Conservation (phyloP, 140 eudicot species). For the Oenanthe javanica region DNA sequence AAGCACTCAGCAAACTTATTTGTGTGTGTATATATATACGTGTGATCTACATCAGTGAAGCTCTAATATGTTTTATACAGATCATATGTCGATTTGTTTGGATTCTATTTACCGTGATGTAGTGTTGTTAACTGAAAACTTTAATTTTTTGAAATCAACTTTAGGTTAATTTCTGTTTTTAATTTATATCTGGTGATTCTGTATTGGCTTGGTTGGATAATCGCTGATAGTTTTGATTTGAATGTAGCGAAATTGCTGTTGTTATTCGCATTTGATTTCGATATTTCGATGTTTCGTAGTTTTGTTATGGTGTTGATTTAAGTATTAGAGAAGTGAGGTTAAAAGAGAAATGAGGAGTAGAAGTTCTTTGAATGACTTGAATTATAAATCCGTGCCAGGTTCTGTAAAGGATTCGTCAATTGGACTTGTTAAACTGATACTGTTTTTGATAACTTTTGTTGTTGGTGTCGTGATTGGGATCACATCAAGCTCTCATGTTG, state of each 20-base stretch:
- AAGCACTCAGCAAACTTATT: not conserved
- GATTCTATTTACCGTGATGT: not conserved
- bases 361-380: slow-evolving; percentile 44
- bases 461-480: slow-evolving; percentile 66
- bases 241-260: not conserved
- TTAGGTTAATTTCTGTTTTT: not conserved
- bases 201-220: not conserved
- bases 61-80: not conserved
- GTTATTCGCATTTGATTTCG: not conserved
- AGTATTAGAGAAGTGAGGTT: not conserved
- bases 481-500: slow-evolving; percentile 63
- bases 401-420: slow-evolving; percentile 53
- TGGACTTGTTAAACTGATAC: slow-evolving; percentile 37
- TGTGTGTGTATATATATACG: too few relatives aligned
- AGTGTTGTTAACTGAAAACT: not conserved
- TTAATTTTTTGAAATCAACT: not conserved
- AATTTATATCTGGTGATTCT: not conserved
- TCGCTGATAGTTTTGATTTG: not conserved
- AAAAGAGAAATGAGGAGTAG: slow-evolving; percentile 37
- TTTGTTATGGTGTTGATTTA: not conserved
- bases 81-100: not conserved
- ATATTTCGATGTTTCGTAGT: too few relatives aligned
- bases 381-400: slow-evolving; percentile 2
- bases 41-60: not conserved
- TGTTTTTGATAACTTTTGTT: slow-evolving; percentile 49